A percentile compares a stretch with the other conserved stretches of the same genome.
Conservation (phyloP, 2,329 filamentous ascomycete genomes). For the Neofusicoccum ribis region DNA sequence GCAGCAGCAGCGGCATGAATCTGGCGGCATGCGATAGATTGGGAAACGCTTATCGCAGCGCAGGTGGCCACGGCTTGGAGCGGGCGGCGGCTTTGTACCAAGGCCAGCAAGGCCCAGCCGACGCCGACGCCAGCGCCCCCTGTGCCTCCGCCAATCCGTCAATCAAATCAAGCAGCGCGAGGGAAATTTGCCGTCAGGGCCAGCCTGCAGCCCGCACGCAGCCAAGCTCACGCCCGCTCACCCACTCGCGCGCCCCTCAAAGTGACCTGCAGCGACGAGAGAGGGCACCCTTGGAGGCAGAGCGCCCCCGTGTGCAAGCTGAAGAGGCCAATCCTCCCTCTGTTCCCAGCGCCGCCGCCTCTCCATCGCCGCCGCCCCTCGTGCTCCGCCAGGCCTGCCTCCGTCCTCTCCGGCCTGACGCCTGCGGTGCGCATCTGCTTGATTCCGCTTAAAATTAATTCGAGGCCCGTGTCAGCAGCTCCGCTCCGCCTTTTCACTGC, state of each 20-base stretch:
- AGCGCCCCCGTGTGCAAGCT: background rate
- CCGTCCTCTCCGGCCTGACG: background rate
- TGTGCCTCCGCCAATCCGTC: background rate
- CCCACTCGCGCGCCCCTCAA: background rate
- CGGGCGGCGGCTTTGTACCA: background rate
- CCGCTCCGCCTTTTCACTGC: slow-evolving; percentile 16
- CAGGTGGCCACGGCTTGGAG: background rate
- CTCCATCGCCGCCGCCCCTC: background rate
- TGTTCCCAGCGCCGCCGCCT: background rate
- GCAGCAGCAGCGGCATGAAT: background rate
- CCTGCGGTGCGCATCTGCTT: background rate
- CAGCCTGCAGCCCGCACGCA: background rate
- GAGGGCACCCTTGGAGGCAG: background rate
- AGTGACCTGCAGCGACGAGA: slow-evolving; percentile 5
- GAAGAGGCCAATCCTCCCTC: background rate
- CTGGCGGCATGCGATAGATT: background rate
- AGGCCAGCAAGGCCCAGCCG: background rate
- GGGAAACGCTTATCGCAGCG: slow-evolving; percentile 5
- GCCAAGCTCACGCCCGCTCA: background rate
- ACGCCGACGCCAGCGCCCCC: background rate
- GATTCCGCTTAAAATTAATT: slow-evolving; percentile 4
- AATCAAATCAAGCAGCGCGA: background rate
- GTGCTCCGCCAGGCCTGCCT: background rate
- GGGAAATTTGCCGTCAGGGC: background rate
- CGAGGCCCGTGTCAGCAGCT: slow-evolving; percentile 9